These are phyloP conservation scores for Colletotrichum musicola DNA, from an alignment of 2,329 filamentous ascomycete species.

Conservation along the genomic window DNA sequence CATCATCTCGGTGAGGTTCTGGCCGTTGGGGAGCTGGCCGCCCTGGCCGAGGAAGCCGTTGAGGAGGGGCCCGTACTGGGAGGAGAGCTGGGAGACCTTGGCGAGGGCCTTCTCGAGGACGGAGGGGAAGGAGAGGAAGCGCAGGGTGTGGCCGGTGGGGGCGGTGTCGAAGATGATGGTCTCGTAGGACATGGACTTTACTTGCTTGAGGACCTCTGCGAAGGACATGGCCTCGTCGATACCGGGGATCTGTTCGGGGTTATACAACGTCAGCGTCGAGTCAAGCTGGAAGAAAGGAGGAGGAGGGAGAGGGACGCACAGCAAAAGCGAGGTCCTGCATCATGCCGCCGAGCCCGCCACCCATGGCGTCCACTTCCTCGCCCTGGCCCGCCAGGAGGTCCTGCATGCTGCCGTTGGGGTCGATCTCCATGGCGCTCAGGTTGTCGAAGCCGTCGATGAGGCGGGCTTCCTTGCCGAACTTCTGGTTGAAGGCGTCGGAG, in stretches of 20 bases:
- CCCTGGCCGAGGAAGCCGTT: conserved; percentile 90
- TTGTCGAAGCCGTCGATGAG: conserved; percentile 93
- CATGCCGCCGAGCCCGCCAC: conserved; percentile 87
- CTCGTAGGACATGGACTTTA: conserved; percentile 98
- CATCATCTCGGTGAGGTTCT: conserved; percentile 91
- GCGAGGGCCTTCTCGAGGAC: conserved; percentile 98
- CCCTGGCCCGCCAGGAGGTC: conserved; percentile 85
- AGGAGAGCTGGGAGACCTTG: conserved; percentile 93
- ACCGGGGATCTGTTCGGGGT: conserved; percentile 82
- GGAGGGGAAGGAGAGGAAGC: conserved; percentile 97
- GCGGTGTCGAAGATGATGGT: conserved; percentile 99
- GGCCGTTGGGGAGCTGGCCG: conserved; percentile 84
- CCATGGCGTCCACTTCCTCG: conserved; percentile 76
- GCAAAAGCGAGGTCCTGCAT: conserved; percentile 99
- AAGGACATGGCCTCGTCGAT: conserved; percentile 99
- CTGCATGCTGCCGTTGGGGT: conserved; percentile 97
- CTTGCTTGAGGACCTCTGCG: conserved; percentile 98
- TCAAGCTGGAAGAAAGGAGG: conserved; percentile 5
- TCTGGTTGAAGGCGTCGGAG: conserved; percentile 97
- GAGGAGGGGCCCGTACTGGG: conserved; percentile 94
- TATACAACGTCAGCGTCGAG: neutral
- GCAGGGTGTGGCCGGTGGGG: conserved; percentile 96
- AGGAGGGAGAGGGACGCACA: conserved; percentile 63
- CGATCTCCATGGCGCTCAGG: conserved; percentile 98
- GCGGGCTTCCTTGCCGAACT: conserved; percentile 98